Evolutionary conservation across 345 rosid species (phyloP), one percentile per base, ranked within the genome.

Genomic region (Trapa incisa): DNA sequence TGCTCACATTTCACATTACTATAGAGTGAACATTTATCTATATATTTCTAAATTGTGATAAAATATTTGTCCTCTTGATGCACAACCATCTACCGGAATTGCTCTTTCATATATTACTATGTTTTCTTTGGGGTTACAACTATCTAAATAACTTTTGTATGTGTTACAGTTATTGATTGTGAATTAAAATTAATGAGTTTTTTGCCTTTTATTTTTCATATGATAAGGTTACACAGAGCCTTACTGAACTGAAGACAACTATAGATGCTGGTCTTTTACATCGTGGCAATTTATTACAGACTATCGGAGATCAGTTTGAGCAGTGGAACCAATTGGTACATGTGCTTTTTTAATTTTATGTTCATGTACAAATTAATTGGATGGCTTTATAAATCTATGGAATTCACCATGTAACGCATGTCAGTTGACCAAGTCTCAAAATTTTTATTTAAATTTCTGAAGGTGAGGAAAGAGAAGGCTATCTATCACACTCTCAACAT

Each of bases 391-490:
- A 29, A 11, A 58, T 41, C 14, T 17, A 42, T n/a, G 9, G 37
- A 14, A 29, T 12, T 43, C 1, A 45, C 53, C 64, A 6, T 32
- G 29, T 22, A 22, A 22, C 29, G 39, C 57, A 37, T 47, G 17
- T 41, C 29, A 50, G 39, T 61, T 12, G 41, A 16, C 12, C 48
- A 11, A 45, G 35, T 39, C n/a, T 42, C 37, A 52, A 41, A 45
- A 45, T 45, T 58, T 52, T 16, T 48, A 54, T 45, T 48, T 71
- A 37, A 43, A 66, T 60, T 73, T 13, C 8, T 80, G 76, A 79
- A 91, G 99, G 96, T 81, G 74, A 87, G 86, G 88, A 91, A 79
- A 82, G 99, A 94, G 78, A 94, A 89, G 80, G 86, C 97, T 43
- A 68, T 87, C 74, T 86, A 89, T 75, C 97, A 94, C 80, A 86